Evolutionary conservation across 2,329 filamentous ascomycete genomes (phyloP).

Genomic region (Botrytis elliptica): DNA sequence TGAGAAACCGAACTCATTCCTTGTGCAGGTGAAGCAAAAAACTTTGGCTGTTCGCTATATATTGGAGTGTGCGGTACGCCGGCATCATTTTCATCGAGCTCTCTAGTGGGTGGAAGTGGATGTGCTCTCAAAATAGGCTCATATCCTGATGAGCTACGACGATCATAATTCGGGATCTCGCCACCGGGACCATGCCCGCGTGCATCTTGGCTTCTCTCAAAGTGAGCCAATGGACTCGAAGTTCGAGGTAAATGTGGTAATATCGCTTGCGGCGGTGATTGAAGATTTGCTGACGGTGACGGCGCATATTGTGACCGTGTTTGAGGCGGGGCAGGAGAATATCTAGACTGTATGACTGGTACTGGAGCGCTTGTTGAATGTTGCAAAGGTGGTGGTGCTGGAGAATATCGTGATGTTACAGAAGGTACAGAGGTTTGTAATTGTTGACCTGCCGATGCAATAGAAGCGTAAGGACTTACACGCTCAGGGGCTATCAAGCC

Average conservation of each 20-base stretch:
- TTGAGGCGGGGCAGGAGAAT: conserved; percentile 43
- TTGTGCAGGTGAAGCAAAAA: conserved; percentile 37
- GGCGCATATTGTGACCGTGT: conserved; percentile 32
- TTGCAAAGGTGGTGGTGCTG: conserved; percentile 46
- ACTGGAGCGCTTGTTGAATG: conserved; percentile 44
- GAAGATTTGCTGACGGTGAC: conserved; percentile 31
- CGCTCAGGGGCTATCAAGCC: conserved; percentile 37
- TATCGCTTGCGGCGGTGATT: conserved; percentile 44
- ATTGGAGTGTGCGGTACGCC: conserved; percentile 31
- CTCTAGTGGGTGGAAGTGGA: conserved; percentile 57
- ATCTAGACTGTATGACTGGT: conserved; percentile 38
- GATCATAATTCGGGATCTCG: conserved; percentile 47
- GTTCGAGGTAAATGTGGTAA: conserved; percentile 62
- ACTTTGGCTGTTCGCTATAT: conserved; percentile 27
- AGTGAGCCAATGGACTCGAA: conserved; percentile 65
- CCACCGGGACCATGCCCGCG: conserved; percentile 27
- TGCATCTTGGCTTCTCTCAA: conserved; percentile 45
- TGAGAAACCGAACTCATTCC: conserved; percentile 42
- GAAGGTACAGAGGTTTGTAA: conserved; percentile 32
- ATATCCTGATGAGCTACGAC: conserved; percentile 53
- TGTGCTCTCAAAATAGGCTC: conserved; percentile 53
- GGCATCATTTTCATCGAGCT: conserved; percentile 58
- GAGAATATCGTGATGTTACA: conserved; percentile 59
- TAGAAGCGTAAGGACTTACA: conserved; percentile 37
- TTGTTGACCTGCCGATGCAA: conserved; percentile 28